Evolutionary conservation across 768 basidiomycete species (phyloP), one percentile per base, ranked within the genome.

Genomic region (Lentinula sp.): DNA sequence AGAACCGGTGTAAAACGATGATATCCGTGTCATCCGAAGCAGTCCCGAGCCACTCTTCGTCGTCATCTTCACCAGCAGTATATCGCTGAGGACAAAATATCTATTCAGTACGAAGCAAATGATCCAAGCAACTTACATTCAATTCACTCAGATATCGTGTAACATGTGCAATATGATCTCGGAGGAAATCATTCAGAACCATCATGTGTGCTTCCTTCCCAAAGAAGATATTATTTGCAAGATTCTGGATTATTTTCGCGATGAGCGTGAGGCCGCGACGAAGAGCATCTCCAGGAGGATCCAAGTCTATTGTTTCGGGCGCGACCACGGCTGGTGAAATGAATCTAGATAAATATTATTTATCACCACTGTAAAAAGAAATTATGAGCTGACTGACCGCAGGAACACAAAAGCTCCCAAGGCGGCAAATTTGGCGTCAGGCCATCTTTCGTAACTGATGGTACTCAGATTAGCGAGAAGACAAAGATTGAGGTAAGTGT

Each of bases 171-270:
- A 92, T 89, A 57, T 91, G 89, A 9, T 76, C 80, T 61, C 79
- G 77, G 33, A 93, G 73, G 74, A 94, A 94, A 12, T 81, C 77
- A 70, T 95, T 95, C 61, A 95, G 71, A 37, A 82, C 78, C 33
- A 84, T 84, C 91, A 95, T 93, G 67, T 93, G 87, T 3, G 85
- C 83, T 67, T 96, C 94, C 71, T 95, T 95, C 10, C 90, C 92
- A 66, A 96, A 96, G 68, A 92, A 86, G 53, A 95, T 88, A 66
- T 97, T 96, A 74, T 97, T 98, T 18, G 94, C 94, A 35, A 97
- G 74, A 68, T 93, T 95, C 72, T 96, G 94, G 50, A 97, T 87
- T 60, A 95, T 86, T 75, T 95, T 97, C 48, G 93, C 91, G 64
- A 97, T 88, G 51, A 91, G 77, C 80, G 91, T 87, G 13, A 96